Evolutionary conservation across 1,284 basidiomycete genomes (phyloP), one percentile per base, ranked within the genome.

Genomic region (Trichosporon sp.): DNA sequence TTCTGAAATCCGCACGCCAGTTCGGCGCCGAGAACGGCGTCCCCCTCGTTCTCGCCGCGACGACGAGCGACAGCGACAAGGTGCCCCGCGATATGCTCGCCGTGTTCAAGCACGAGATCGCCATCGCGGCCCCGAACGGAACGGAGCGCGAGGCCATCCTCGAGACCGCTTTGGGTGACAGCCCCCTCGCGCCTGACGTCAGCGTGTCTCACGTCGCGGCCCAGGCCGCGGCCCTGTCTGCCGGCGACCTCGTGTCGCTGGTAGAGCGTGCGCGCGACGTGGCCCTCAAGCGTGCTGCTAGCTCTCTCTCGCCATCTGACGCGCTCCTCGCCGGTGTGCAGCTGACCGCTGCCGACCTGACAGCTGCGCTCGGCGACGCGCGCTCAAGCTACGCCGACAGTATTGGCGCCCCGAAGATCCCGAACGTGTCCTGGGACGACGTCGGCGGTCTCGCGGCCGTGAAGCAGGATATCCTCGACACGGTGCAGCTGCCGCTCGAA

Each of bases 351-450:
- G 86, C 86, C 31, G 94, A 98, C 77, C 90, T 97, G 75, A 88
- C 91, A 2, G 74, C 80, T 4, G 94, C 94, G 0, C 86, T 99
- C 11, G 86, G 87, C n/a, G 89, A 90, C 74, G 91, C 92, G 4
- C 87, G 95, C 69, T 86, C 89, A 12, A 88, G 90, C 0, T 97
- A 97, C 84, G 92, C 93, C 16, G 93, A 96, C 79, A 94, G 89
- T 78, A 97, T 99, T 70, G 96, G 96, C 12, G 94, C 95, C 19
- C 97, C 97, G 0, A 96, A 93, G 78, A 99, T 99, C 67, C 97
- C 97, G 0, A 93, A 90, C 74, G 96, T 99, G 0, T 90, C 92
- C 0, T 99, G 97, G 97, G 94, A 98, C 83, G 97, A 99, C 80
- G 92, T 99, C 14, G 97, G 97, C 54, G 97, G 97, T 6, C 86